Conservation (phyloP, 305 asterid genomes). For the Petunia hybrid region DNA sequence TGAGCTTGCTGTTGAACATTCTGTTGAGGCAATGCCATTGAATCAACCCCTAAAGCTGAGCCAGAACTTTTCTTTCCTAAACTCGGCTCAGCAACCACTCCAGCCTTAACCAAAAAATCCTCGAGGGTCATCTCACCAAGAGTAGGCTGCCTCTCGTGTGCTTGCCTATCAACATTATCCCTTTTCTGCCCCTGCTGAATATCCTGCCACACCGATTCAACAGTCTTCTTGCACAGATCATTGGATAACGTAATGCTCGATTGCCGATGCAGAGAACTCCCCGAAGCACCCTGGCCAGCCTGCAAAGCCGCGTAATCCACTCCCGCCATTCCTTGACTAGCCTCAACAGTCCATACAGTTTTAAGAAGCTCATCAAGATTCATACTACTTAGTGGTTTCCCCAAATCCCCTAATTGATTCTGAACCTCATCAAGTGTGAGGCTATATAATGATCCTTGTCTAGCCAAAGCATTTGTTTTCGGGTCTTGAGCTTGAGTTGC, state of each 20-base stretch:
- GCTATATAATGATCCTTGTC: constrained; percentile 81
- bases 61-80: constrained; percentile 46
- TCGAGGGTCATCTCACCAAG: constrained; percentile 92
- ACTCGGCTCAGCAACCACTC: constrained; percentile 74
- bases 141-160: constrained; percentile 40
- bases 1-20: constrained; percentile 46
- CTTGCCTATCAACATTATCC: constrained; percentile 55
- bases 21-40: constrained; percentile 48
- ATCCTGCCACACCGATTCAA: constrained; percentile 93
- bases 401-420: constrained; percentile 80
- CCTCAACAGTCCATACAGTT: constrained; percentile 76
- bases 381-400: constrained; percentile 85
- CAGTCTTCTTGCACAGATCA: constrained; percentile 89
- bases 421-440: constrained; percentile 97
- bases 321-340: constrained; percentile 52
- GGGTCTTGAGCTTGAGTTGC: constrained; percentile 46
- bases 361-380: constrained; percentile 95
- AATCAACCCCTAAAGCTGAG: constrained; percentile 49
- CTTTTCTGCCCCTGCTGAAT: constrained; percentile 75
- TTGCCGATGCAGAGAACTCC: constrained; percentile 52
- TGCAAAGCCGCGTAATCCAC: constrained; percentile 47
- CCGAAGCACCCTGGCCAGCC: constrained; percentile 39
- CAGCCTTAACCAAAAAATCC: constrained; percentile 95
- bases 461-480: constrained; percentile 50
- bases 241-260: constrained; percentile 52